A percentile compares a stretch with the other conserved stretches of the same genome.
Conservation (phyloP, 2,329 filamentous ascomycete species). For the Pseudogymnoascus pannorum region DNA sequence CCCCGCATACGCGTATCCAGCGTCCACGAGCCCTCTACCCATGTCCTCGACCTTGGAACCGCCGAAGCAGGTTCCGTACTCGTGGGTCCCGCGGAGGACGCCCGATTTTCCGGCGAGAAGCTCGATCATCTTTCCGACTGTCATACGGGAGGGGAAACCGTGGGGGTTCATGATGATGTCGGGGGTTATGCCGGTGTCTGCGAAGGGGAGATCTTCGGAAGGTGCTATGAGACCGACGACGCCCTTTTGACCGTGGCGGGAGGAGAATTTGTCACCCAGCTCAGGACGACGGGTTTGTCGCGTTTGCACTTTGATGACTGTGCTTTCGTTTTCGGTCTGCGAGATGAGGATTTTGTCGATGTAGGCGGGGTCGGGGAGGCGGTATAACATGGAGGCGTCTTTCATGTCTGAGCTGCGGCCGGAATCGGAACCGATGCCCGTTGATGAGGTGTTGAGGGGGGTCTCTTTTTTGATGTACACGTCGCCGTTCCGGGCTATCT, state of each 20-base stretch:
- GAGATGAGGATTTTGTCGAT: constrained; percentile 97
- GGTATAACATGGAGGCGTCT: constrained; percentile 68
- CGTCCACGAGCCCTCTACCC: constrained; percentile 72
- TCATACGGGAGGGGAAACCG: constrained; percentile 99
- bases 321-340: constrained; percentile 76
- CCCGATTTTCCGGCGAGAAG: constrained; percentile 91
- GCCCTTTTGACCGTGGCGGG: constrained; percentile 95
- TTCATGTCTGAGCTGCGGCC: constrained; percentile 55
- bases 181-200: constrained; percentile 80
- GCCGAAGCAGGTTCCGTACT: constrained; percentile 86
- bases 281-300: constrained; percentile 94
- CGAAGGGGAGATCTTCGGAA: constrained; percentile 95
- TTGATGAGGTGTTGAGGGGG: constrained; percentile 69
- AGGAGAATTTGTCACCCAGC: constrained; percentile 97
- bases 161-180: constrained; percentile 99
- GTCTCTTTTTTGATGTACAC: constrained; percentile 86
- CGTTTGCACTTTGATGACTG: constrained; percentile 88
- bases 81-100: constrained; percentile 72
- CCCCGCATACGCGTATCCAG: constrained; percentile 93
- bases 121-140: constrained; percentile 94
- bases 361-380: constrained; percentile 74
- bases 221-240: constrained; percentile 95
- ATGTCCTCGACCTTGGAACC: constrained; percentile 83
- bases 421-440: constrained; percentile 61
- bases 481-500: constrained; percentile 69